A percentile compares a stretch with the other conserved stretches of the same genome.
phyloP scores from a whole-genome alignment of 805 yeast genomes.

The Kluyveromyces starmeri region DNA sequence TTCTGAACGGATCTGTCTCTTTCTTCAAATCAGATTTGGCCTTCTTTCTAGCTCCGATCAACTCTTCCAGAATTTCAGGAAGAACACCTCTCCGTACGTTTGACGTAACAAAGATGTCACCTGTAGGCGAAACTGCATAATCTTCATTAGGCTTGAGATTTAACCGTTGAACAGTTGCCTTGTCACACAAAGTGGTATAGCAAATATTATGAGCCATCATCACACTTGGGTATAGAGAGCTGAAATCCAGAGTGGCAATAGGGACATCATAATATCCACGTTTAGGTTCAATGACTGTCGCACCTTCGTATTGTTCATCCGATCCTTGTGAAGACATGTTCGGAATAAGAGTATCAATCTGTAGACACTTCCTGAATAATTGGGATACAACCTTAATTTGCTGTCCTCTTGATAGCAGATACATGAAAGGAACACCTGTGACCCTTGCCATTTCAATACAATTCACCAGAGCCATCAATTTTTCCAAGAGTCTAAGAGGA shows the following conservation, averaged over 20 bases:
- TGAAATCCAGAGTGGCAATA: slow-evolving; percentile 95
- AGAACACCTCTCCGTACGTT: slow-evolving; percentile 69
- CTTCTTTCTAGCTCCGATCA: slow-evolving; percentile 82
- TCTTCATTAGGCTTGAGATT: slow-evolving; percentile 61
- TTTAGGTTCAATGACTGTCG: slow-evolving; percentile 94
- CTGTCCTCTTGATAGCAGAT: slow-evolving; percentile 83
- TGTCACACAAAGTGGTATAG: slow-evolving; percentile 78
- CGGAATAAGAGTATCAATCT: slow-evolving; percentile 82
- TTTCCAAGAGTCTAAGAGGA: slow-evolving; percentile 81
- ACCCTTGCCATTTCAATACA: slow-evolving; percentile 99
- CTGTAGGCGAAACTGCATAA: slow-evolving; percentile 82
- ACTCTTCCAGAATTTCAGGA: slow-evolving; percentile 85
- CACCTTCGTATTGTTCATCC: slow-evolving; percentile 96
- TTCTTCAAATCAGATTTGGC: slow-evolving; percentile 86
- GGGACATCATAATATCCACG: slow-evolving; percentile 97
- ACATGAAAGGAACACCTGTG: slow-evolving; percentile 96
- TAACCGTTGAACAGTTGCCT: slow-evolving; percentile 56
- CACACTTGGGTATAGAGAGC: slow-evolving; percentile 93
- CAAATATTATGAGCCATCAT: slow-evolving; percentile 99
- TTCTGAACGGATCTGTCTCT: slow-evolving; percentile 89
- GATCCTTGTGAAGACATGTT: slow-evolving; percentile 72
- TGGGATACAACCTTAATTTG: slow-evolving; percentile 97
- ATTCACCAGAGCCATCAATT: slow-evolving; percentile 91
- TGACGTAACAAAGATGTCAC: slow-evolving; percentile 77
- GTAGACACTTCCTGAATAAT: slow-evolving; percentile 82